These are phyloP conservation scores for Kwoniella dendrophila DNA, from an alignment of 768 basidiomycete species.

Conservation along the genomic window DNA sequence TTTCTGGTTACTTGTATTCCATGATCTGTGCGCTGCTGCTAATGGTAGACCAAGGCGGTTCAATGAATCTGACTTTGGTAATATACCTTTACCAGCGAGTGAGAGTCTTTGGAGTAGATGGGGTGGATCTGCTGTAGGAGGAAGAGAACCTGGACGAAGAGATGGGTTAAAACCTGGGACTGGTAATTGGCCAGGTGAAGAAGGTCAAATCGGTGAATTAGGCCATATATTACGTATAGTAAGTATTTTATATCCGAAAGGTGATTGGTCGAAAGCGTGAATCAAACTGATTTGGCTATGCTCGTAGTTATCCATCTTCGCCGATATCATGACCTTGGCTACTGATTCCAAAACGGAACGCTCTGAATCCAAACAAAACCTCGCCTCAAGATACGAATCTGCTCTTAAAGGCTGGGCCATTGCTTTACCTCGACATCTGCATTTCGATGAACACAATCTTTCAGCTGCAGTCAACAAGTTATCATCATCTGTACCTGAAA, in stretches of 20 bases:
- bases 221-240: conserved; percentile 54
- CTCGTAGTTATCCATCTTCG: conserved; percentile 46
- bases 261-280: not conserved
- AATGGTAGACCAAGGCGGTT: conserved; percentile 42
- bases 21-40: conserved; percentile 45
- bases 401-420: conserved; percentile 48
- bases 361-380: conserved; percentile 11
- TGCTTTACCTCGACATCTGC: conserved; percentile 44
- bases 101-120: conserved; percentile 44
- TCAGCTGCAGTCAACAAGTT: conserved; percentile 30
- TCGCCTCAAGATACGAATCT: conserved; percentile 18
- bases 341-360: conserved; percentile 20
- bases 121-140: conserved; percentile 33
- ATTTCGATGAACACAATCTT: conserved; percentile 51
- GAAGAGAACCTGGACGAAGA: conserved; percentile 31
- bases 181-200: conserved; percentile 43
- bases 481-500: conserved; percentile 35
- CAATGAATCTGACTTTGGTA: conserved; percentile 36
- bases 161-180: conserved; percentile 38
- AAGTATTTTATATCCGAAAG: conserved; percentile 30
- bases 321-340: conserved; percentile 49
- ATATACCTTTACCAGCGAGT: conserved; percentile 43
- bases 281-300: not conserved
- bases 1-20: conserved; percentile 51
- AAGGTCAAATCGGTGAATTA: conserved; percentile 49